Conservation (phyloP, 192 early-diverging fungal genomes). For the Gaertneriomyces sp. region DNA sequence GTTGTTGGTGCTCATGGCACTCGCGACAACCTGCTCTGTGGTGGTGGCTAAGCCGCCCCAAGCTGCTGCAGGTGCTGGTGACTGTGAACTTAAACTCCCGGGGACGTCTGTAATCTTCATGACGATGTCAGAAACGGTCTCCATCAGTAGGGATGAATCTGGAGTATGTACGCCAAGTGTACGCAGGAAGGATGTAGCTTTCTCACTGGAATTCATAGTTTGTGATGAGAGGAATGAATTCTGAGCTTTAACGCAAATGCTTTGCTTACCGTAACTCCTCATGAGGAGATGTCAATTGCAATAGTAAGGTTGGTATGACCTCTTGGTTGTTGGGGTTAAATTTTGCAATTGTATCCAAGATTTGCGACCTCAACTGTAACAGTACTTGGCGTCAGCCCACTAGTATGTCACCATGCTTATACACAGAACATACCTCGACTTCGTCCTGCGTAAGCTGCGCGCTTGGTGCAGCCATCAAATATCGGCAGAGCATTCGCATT, state of each 20-base stretch:
- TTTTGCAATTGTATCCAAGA: constrained; percentile 33
- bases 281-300: constrained; percentile 30
- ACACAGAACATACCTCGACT: constrained; percentile 10
- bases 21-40: too few species aligned
- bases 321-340: constrained; percentile 24
- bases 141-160: constrained; percentile 17
- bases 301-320: constrained; percentile 35
- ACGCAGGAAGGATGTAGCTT: constrained; percentile 21
- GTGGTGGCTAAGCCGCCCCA: too few species aligned
- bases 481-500: constrained; percentile 22
- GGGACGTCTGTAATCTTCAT: too few species aligned
- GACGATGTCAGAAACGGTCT: constrained; percentile 14
- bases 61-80: too few species aligned
- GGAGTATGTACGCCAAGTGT: constrained; percentile 27
- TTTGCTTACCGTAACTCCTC: constrained; percentile 26
- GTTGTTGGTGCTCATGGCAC: too few species aligned
- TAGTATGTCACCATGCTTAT: neutral
- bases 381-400: neutral
- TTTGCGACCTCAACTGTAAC: constrained; percentile 19
- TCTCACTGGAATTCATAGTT: too few species aligned
- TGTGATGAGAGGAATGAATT: neutral
- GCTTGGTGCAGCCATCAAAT: neutral
- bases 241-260: too few species aligned
- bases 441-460: neutral
- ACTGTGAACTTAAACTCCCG: neutral